Base-by-base conservation (phyloP, 2,329 filamentous ascomycete genomes). In the Pyrenophora seminiperda region DNA sequence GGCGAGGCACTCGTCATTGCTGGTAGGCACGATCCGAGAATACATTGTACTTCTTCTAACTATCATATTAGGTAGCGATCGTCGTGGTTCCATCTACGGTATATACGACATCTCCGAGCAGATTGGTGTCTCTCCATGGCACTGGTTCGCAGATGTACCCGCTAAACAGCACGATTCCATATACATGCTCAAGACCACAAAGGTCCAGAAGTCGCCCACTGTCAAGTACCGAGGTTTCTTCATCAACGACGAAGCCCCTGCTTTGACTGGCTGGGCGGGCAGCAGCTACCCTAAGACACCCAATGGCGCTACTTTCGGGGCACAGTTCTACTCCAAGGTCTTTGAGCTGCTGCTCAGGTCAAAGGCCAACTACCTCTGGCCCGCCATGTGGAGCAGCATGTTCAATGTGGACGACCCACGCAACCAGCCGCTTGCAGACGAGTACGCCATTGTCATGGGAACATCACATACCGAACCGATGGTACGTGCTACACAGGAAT, bases 301-400 rank as follows among this genome's bases (percentile, higher is more conserved):
- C 14, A 79, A 76, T 34, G 72, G 75, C n/a, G 68, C 71, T 38
- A 71, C 75, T 0, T 73, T 70, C 36, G 83, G 82, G 48, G 76
- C 81, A n/a, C 79, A 82, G 3, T 89, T 90, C 68, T 89, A 91
- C 70, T 75, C 80, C 3, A 80, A 82, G 15, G 82, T 91, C 15
- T 90, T 89, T 54, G 88, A 91, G 73, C 76, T 91, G 1, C 73
- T 90, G 1, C 80, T 91, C 5, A 80, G 88, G 5, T 77, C 88
- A 20, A 80, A 83, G 30, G 87, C 87, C 13, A 91, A 91, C 69
- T 90, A 90, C 62, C 75, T 91, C 41, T 91, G 88, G 88, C 88
- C 88, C 0, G 81, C 86, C 1, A 77, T 83, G 66, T 91, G 87
- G 88, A 82, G 80, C 5, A 82, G 80, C 56, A 89, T 89, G 79